Evolutionary conservation across 257 asterid genomes (phyloP).

Genomic region (Solanum ossicruentum): DNA sequence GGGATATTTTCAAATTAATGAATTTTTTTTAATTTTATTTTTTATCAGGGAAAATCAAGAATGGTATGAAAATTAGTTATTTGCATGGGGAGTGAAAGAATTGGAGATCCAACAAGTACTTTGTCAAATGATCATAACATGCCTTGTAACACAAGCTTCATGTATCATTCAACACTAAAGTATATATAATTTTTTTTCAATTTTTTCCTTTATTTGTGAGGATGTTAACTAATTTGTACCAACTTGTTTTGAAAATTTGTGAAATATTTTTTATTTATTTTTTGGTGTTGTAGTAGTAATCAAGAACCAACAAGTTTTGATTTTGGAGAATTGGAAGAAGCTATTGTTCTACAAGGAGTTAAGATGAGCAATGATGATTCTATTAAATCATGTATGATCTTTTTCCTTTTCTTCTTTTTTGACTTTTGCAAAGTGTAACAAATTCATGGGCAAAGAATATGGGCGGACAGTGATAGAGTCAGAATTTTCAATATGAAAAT

Average conservation of each 20-base stretch:
- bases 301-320: constrained; percentile 63
- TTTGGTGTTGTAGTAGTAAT: constrained; percentile 15
- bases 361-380: constrained; percentile 44
- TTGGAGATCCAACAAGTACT: constrained; percentile 32
- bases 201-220: not conserved
- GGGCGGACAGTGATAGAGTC: fast-evolving
- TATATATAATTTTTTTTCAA: not conserved
- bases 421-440: constrained; percentile 40
- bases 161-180: constrained; percentile 20
- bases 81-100: constrained; percentile 79
- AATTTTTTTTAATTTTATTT: not conserved
- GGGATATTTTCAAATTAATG: not conserved
- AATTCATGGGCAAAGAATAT: not conserved
- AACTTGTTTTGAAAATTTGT: not conserved
- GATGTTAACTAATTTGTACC: not conserved
- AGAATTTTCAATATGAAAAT: not conserved
- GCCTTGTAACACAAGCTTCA: constrained; percentile 38
- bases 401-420: constrained; percentile 4
- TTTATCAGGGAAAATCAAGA: not conserved
- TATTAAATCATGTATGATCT: constrained; percentile 51
- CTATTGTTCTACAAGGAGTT: constrained; percentile 61
- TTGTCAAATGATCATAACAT: constrained; percentile 30
- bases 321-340: constrained; percentile 92
- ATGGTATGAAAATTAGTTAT: constrained; percentile 25
- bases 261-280: not conserved